These are phyloP conservation scores for Candida incommunis DNA, from an alignment of 805 yeast genomes.

Conservation along the genomic window DNA sequence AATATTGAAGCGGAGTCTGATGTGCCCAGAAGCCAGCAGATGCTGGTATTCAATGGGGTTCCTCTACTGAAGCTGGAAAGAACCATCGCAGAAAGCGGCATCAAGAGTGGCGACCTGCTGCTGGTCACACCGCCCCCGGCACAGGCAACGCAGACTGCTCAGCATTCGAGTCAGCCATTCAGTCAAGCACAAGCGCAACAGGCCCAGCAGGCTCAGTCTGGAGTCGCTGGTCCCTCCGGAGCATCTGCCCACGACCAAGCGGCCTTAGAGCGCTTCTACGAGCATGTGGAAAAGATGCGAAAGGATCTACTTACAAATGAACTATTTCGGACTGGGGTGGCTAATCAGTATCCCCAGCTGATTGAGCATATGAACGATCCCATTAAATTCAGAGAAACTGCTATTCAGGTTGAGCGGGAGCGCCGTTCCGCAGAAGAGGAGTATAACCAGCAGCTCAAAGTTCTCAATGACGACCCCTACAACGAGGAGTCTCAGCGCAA, in stretches of 20 bases:
- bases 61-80: slow-evolving; percentile 22
- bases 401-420: slow-evolving; percentile 17
- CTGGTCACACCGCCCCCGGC: slow-evolving; percentile 5
- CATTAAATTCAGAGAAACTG: slow-evolving; percentile 28
- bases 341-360: slow-evolving; percentile 33
- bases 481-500: slow-evolving; percentile 52
- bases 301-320: slow-evolving; percentile 22
- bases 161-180: not conserved
- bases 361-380: slow-evolving; percentile 34
- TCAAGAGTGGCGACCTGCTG: slow-evolving; percentile 47
- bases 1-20: slow-evolving; percentile 58
- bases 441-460: slow-evolving; percentile 32
- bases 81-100: slow-evolving; percentile 32
- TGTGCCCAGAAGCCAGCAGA: slow-evolving; percentile 32
- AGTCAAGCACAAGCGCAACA: not conserved
- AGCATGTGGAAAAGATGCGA: slow-evolving; percentile 18
- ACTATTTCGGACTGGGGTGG: slow-evolving; percentile 19
- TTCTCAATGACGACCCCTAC: slow-evolving; percentile 51
- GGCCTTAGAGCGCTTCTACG: not conserved
- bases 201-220: not conserved
- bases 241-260: not conserved
- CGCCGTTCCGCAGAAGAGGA: slow-evolving; percentile 21
- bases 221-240: not conserved
- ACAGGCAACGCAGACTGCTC: not conserved
- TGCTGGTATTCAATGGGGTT: slow-evolving; percentile 34